Percentiles rank a stretch among this genome's conserved stretches.
These are phyloP conservation scores for Atractiella rhizophila DNA, from an alignment of 768 basidiomycete genomes.

Conservation along the genomic window DNA sequence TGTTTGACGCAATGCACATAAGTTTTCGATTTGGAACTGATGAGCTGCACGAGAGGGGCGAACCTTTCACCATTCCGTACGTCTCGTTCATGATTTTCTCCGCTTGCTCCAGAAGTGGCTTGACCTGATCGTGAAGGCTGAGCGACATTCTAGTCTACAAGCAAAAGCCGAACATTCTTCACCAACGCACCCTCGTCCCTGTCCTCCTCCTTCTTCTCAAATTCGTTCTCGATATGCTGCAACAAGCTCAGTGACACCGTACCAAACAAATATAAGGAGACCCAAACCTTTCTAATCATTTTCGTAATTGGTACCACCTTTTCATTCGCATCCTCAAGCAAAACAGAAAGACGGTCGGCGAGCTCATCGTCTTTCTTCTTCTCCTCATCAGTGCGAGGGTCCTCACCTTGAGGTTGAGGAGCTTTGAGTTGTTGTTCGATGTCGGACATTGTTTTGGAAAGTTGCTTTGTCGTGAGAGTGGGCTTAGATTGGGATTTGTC, in stretches of 20 bases:
- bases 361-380: neutral
- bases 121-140: neutral
- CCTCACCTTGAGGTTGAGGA: too few species aligned
- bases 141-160: neutral
- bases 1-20: neutral
- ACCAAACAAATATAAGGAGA: neutral
- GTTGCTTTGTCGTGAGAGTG: too few species aligned
- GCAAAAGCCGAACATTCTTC: neutral
- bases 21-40: neutral
- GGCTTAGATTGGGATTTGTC: too few species aligned
- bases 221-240: constrained; percentile 1
- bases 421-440: too few species aligned
- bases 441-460: too few species aligned
- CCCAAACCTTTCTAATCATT: neutral
- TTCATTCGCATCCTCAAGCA: neutral
- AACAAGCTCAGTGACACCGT: neutral
- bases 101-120: neutral
- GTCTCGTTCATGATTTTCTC: neutral
- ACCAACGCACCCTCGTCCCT: constrained; percentile 1
- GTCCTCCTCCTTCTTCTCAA: neutral
- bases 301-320: neutral
- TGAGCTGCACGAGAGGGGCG: too few species aligned
- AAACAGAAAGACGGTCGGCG: neutral
- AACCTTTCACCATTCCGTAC: neutral
- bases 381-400: neutral